Base-by-base conservation (phyloP, 1,284 basidiomycete species). In the Cystobasidiaceae sp. region DNA sequence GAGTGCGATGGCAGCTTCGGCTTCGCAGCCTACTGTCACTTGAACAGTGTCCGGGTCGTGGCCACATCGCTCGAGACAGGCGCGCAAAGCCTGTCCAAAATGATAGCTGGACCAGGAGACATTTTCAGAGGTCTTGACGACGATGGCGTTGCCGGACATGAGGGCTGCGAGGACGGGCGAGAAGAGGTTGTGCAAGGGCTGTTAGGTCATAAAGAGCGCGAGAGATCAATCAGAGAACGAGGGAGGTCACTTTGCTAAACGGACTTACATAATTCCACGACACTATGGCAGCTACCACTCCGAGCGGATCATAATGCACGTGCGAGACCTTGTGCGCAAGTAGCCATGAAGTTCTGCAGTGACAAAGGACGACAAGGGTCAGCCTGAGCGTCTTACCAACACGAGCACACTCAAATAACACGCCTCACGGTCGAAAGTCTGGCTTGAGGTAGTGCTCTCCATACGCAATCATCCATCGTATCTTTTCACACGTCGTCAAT, bases 171-270 rank as follows among this genome's bases (percentile, higher is more conserved):
- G 81, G 66, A 97, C 90, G 0, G 94, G 94, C 0, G 90, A 93
- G 81, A 93, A 87, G 0, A 88, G 84, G 75, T 97, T 97, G 78
- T 97, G 93, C 60, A 93, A 81, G n/a, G 30, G 91, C 89, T 90
- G 70, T 19, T n/a, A 37, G 52, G 19, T 7, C 30, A 6, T 27
- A 50, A 66, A 62, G 2, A 19, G 17, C 43, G 27, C 21, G 9
- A n/a, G n/a, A n/a, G n/a, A n/a, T n/a, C n/a, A n/a, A n/a, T n/a
- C n/a, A n/a, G n/a, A n/a, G n/a, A n/a, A n/a, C n/a, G n/a, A n/a
- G n/a, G n/a, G n/a, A n/a, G n/a, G n/a, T n/a, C n/a, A n/a, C n/a
- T n/a, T n/a, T n/a, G n/a, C n/a, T n/a, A n/a, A n/a, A n/a, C n/a
- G 23, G 27, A 46, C 43, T 43, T 41, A 67, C 65, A 75, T 91